Base-by-base conservation (phyloP, 129 eudicot species). In the Chrysanthemum seticuspe region DNA sequence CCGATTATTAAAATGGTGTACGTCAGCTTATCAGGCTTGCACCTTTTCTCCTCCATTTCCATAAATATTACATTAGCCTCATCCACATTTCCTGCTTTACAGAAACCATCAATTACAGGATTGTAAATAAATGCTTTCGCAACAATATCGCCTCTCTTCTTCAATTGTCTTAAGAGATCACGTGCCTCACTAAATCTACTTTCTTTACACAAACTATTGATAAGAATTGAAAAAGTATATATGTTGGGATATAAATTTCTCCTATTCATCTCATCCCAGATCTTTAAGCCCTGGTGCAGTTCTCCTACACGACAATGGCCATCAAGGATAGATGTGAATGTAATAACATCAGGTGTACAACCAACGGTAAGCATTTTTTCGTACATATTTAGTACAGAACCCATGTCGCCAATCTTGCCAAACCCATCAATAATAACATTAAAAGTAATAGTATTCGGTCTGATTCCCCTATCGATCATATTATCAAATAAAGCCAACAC, bases 1-100 rank as follows among this genome's bases (percentile, higher is more conserved):
- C 98, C 98, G n/a, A 94, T 78, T 68, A 94, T 90, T 67, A 94
- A 96, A 64, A 94, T 90, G 69, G 98, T 94, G 76, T 76, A 94
- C 19, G 98, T 94, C 63, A 84, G 23, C 78, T 86, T 94, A 80
- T 94, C 98, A 72, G 74, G 96, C 12, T 47, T 74, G 83, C 97
- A 88, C 31, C 81, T 79, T 68, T 87, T 90, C 66, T 76, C 89
- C 80, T 88, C 96, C 98, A 94, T 88, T 80, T 90, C 93, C 40
- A 73, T 77, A 52, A 80, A 84, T 65, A 94, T 76, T 52, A 78
- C 64, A 82, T 87, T 94, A 31, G 98, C 98, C 77, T 88, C 91
- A 15, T 90, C 97, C 11, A 94, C 81, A 34, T 94, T 88, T 0
- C 98, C 98, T 23, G 88, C 77, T 78, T 94, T 94, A 71, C 97